Evolutionary conservation across 208 protist genomes (phyloP).

Genomic region (Angomonas deanei): DNA sequence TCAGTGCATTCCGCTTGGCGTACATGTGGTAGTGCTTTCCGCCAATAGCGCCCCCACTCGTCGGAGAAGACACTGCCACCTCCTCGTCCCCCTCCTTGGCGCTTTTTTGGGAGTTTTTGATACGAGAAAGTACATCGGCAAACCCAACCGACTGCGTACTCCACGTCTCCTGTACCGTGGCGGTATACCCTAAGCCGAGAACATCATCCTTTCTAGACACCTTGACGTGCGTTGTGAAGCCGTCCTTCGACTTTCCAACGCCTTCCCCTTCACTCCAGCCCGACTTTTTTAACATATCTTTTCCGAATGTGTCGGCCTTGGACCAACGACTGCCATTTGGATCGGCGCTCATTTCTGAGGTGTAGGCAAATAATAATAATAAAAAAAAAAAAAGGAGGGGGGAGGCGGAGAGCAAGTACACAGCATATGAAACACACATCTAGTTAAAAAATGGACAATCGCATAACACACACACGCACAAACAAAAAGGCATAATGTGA

Average conservation of each 20-base stretch:
- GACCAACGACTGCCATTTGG: slow-evolving; percentile 84
- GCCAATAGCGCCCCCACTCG: slow-evolving; percentile 20
- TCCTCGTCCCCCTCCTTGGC: slow-evolving; percentile 6
- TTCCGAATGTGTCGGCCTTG: slow-evolving; percentile 73
- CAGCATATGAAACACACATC: no score
- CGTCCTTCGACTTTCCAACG: slow-evolving; percentile 83
- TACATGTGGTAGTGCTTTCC: slow-evolving; percentile 79
- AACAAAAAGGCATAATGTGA: not conserved
- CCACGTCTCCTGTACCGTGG: slow-evolving; percentile 77
- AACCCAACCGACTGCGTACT: slow-evolving; percentile 84
- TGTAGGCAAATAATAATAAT: not conserved
- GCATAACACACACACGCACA: no score
- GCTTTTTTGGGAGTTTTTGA: slow-evolving; percentile 25
- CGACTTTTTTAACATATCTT: slow-evolving; percentile 82
- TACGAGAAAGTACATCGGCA: slow-evolving; percentile 74
- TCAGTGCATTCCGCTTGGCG: slow-evolving; percentile 75
- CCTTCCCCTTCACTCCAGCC: slow-evolving; percentile 89
- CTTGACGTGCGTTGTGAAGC: slow-evolving; percentile 80
- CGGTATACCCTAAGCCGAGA: slow-evolving; percentile 83
- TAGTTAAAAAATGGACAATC: no score
- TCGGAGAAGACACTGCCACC: slow-evolving; percentile 10
- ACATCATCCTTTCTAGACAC: slow-evolving; percentile 82
- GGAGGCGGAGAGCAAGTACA: not conserved
- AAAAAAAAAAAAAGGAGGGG: not conserved
- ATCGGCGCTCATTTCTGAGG: slow-evolving; percentile 55